Conservation (phyloP, 768 basidiomycete genomes). For the Hemileccinum impolitum region DNA sequence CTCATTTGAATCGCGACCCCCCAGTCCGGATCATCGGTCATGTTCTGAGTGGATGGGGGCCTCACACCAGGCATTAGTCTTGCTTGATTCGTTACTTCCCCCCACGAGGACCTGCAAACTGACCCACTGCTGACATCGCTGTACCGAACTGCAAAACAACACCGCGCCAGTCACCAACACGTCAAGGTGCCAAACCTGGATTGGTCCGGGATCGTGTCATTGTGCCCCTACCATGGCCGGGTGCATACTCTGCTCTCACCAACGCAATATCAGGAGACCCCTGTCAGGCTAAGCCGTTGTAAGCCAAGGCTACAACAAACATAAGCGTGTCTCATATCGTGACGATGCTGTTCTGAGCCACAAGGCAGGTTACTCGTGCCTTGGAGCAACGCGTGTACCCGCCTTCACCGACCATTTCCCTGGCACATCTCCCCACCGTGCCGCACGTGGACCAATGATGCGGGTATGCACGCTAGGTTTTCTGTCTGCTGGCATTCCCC, state of each 20-base stretch:
- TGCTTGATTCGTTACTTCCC: too few relatives aligned
- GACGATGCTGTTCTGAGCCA: constrained; percentile 3
- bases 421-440: constrained; percentile 29
- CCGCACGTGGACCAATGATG: constrained; percentile 27
- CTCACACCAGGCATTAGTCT: too few relatives aligned
- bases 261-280: constrained; percentile 52
- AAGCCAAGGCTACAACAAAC: constrained; percentile 79
- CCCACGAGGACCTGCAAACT: constrained; percentile 54
- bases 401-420: constrained; percentile 57
- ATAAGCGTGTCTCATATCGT: constrained; percentile 37
- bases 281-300: constrained; percentile 53
- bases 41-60: constrained; percentile 46
- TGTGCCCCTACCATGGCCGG: constrained; percentile 56
- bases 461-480: constrained; percentile 53
- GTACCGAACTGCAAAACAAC: constrained; percentile 58
- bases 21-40: constrained; percentile 48
- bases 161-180: constrained; percentile 49
- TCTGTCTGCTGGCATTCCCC: constrained; percentile 66
- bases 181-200: constrained; percentile 46
- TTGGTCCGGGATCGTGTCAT: constrained; percentile 71
- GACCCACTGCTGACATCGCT: constrained; percentile 65
- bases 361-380: constrained; percentile 60
- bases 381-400: constrained; percentile 61
- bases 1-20: not conserved
- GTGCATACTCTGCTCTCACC: constrained; percentile 55